Evolutionary conservation across 2,329 filamentous ascomycete genomes (phyloP).

Genomic region (Epichloe sylvatica): DNA sequence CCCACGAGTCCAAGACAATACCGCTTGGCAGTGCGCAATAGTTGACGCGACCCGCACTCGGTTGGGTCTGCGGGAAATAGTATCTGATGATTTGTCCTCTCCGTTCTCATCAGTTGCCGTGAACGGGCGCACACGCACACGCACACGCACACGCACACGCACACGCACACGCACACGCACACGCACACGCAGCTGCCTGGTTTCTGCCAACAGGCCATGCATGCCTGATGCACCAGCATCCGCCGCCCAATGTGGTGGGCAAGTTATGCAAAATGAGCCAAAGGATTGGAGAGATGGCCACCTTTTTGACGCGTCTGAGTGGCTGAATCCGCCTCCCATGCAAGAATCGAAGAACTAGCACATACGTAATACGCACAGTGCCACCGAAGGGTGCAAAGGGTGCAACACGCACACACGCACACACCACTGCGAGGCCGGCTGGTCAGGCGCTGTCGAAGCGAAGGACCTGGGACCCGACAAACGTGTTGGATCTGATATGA

Average conservation of each 20-base stretch:
- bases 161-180: no score
- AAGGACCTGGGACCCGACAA: no score
- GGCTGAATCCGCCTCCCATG: constrained; percentile 7
- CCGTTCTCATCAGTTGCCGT: no score
- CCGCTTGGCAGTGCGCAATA: background rate
- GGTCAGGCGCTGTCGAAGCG: no score
- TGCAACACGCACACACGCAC: background rate
- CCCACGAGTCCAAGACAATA: no score
- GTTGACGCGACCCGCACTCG: background rate
- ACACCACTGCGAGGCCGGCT: no score
- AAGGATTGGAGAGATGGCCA: constrained; percentile 13
- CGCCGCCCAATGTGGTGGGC: constrained; percentile 9
- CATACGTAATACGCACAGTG: background rate
- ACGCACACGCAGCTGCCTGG: background rate
- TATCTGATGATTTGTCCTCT: background rate
- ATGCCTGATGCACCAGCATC: constrained; percentile 1
- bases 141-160: background rate
- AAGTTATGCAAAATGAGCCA: constrained; percentile 10
- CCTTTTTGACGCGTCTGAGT: constrained; percentile 9
- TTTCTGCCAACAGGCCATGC: background rate
- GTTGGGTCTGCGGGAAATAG: background rate
- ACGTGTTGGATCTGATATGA: background rate
- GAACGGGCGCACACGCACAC: no score
- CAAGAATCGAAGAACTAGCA: constrained; percentile 1
- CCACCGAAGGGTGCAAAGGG: background rate